Evolutionary conservation across 2,329 filamentous ascomycete genomes (phyloP).

Genomic region (Ophiostoma australiae): DNA sequence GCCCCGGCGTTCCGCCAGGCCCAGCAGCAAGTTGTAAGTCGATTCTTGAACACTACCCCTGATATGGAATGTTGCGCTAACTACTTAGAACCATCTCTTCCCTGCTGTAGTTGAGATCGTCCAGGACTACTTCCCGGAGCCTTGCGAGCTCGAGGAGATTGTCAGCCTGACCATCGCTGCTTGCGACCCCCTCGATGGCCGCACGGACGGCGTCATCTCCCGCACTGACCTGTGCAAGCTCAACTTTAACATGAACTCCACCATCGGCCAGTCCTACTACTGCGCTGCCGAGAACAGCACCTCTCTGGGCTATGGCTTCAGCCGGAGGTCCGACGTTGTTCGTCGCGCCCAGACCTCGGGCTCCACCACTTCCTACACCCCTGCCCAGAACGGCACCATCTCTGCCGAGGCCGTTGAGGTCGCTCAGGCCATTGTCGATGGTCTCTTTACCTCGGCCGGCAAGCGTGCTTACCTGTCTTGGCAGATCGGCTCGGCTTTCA

Average conservation of each 20-base stretch:
- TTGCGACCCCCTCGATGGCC: background rate
- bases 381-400: background rate
- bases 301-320: background rate
- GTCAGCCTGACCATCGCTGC: background rate
- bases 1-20: background rate
- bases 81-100: background rate
- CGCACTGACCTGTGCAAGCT: background rate
- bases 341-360: background rate
- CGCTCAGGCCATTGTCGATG: background rate
- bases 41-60: background rate
- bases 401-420: background rate
- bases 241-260: background rate
- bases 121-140: background rate
- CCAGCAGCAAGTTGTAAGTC: background rate
- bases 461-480: background rate
- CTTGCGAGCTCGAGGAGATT: background rate
- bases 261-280: background rate
- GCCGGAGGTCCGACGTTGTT: background rate
- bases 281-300: background rate
- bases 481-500: background rate
- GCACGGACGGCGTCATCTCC: background rate
- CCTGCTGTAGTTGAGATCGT: background rate
- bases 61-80: background rate
- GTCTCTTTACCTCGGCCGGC: background rate
- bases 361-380: background rate